These are phyloP conservation scores for Durio zibethinus DNA, from an alignment of 345 rosid species.

Conservation along the genomic window DNA sequence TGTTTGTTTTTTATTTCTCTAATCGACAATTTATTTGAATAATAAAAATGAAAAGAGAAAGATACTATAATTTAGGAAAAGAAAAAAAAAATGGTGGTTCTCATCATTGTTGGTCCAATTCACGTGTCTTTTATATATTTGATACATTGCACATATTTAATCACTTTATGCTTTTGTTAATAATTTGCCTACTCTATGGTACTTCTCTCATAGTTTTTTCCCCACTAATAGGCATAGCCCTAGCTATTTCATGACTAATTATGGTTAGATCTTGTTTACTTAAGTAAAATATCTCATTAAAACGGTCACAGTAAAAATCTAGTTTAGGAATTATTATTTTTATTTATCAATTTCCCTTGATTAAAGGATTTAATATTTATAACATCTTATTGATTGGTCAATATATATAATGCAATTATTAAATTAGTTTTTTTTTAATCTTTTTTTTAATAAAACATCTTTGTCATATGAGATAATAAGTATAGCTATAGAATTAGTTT, in stretches of 20 bases:
- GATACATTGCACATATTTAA: neutral
- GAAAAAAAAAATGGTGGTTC: neutral
- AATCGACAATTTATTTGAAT: too few species aligned
- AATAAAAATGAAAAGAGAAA: too few species aligned
- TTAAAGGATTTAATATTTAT: too few species aligned
- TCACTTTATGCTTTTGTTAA: neutral
- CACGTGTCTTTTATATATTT: neutral
- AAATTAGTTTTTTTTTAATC: too few species aligned
- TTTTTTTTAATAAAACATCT: too few species aligned
- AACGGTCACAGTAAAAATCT: neutral
- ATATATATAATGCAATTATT: too few species aligned
- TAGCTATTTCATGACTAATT: neutral
- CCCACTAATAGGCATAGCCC: neutral
- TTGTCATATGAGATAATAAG: too few species aligned
- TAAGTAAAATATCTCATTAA: neutral
- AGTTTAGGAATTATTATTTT: neutral
- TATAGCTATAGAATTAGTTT: too few species aligned
- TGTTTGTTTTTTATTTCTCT: too few species aligned
- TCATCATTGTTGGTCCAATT: neutral
- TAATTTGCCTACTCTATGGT: neutral
- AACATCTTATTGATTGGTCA: neutral
- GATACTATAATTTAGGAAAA: neutral
- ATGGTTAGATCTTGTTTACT: neutral
- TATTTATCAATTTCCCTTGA: too few species aligned
- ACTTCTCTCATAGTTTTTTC: neutral